Conservation (phyloP, 208 protist genomes). For the Naegleria gruberi region DNA sequence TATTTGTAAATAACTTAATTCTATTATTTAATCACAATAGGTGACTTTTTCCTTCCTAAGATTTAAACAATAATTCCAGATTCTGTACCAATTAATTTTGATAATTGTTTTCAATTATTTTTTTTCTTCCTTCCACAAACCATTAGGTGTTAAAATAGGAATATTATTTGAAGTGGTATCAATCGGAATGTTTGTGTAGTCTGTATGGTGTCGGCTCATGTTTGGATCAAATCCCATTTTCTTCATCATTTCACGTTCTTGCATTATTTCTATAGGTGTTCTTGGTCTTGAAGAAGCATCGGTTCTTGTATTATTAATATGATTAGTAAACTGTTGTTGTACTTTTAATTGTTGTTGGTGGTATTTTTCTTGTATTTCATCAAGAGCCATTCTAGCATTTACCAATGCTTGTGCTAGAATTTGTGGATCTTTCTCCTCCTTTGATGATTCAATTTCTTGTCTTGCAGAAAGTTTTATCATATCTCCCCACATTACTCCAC, state of each 20-base stretch:
- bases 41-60: too few species aligned
- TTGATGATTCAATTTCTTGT: constrained; percentile 1
- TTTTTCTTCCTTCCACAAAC: background rate
- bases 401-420: background rate
- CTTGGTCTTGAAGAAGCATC: background rate
- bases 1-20: too few species aligned
- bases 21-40: too few species aligned
- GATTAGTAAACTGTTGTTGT: background rate
- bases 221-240: background rate
- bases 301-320: background rate
- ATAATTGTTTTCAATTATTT: background rate
- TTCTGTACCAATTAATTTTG: too few species aligned
- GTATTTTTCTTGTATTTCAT: background rate
- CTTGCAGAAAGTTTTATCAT: background rate
- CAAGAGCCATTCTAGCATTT: background rate
- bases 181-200: background rate
- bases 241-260: background rate
- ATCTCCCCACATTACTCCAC: background rate
- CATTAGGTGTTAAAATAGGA: background rate
- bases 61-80: too few species aligned
- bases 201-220: background rate
- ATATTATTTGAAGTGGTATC: background rate
- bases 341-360: background rate
- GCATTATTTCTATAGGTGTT: background rate
- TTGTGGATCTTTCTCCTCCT: constrained; percentile 1